Percentiles rank a stretch among this genome's conserved stretches.
phyloP scores from a whole-genome alignment of 1,284 basidiomycete genomes.

The Polyporus tsugae region DNA sequence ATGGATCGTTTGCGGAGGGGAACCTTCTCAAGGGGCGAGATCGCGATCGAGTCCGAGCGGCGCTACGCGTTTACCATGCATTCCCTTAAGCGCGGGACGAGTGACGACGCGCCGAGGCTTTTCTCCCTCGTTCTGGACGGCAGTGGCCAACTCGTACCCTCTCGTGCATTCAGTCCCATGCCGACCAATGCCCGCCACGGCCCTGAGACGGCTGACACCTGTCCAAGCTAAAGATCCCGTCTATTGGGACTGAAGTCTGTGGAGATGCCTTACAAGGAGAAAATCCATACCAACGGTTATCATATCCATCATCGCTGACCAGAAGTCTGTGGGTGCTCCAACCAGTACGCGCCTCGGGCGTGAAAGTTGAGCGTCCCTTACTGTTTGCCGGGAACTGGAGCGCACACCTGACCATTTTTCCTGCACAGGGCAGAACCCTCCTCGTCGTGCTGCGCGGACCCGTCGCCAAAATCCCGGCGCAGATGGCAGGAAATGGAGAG shows the following conservation, averaged over 20 bases:
- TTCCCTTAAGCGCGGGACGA: not conserved
- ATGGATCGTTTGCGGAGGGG: not conserved
- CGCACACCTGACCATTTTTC: slow-evolving; percentile 28
- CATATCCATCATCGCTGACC: slow-evolving; percentile 30
- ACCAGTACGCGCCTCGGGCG: slow-evolving; percentile 7
- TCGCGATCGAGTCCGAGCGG: slow-evolving; percentile 13
- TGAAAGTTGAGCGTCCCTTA: slow-evolving; percentile 18
- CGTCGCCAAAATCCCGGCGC: slow-evolving; percentile 7
- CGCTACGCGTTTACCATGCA: slow-evolving; percentile 7
- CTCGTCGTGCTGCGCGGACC: slow-evolving; percentile 14
- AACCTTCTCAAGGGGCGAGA: slow-evolving; percentile 12
- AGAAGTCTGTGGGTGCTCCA: slow-evolving; percentile 25
- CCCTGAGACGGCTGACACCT: slow-evolving; percentile 27
- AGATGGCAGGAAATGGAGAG: slow-evolving; percentile 23
- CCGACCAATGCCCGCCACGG: slow-evolving; percentile 13
- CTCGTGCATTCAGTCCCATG: slow-evolving; percentile 4
- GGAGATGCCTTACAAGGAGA: slow-evolving; percentile 27
- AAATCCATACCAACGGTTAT: slow-evolving; percentile 29
- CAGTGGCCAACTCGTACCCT: not conserved
- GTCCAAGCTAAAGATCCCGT: slow-evolving; percentile 22
- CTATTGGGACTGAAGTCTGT: slow-evolving; percentile 12
- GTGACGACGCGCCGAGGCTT: slow-evolving; percentile 9
- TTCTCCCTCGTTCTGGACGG: slow-evolving; percentile 4
- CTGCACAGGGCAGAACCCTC: slow-evolving; percentile 12
- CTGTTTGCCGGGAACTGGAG: slow-evolving; percentile 19